Conservation (phyloP, 768 basidiomycete genomes). For the Russula earlei region DNA sequence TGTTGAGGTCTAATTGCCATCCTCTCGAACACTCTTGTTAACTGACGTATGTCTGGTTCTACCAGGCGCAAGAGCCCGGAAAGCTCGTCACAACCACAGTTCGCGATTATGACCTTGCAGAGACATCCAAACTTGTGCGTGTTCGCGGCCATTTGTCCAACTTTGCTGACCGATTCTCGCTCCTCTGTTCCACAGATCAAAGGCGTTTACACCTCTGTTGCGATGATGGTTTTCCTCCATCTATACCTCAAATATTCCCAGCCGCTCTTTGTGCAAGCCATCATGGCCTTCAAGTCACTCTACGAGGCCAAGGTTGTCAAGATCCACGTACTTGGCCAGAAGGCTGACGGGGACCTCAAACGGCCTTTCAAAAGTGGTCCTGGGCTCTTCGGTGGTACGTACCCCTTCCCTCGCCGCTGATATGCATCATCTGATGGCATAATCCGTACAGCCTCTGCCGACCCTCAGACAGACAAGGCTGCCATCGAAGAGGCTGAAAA, state of each 20-base stretch:
- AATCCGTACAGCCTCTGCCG: conserved; percentile 34
- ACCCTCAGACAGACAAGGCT: conserved; percentile 80
- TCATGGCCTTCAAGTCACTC: conserved; percentile 90
- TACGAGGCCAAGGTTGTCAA: conserved; percentile 80
- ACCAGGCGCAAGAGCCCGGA: conserved; percentile 53
- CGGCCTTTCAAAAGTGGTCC: conserved; percentile 74
- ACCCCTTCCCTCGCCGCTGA: background rate
- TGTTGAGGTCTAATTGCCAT: conserved; percentile 20
- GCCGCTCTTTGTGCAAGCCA: conserved; percentile 87
- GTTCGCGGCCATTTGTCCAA: conserved; percentile 27
- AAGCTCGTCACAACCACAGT: conserved; percentile 85
- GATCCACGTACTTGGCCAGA: conserved; percentile 72
- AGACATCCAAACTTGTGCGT: conserved; percentile 73
- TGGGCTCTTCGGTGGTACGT: conserved; percentile 64
- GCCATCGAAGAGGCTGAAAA: conserved; percentile 86
- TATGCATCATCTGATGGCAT: conserved; percentile 3
- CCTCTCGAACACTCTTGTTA: background rate
- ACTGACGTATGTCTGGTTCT: background rate
- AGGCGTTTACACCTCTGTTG: conserved; percentile 60
- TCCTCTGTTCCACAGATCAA: conserved; percentile 50
- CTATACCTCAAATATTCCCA: conserved; percentile 92
- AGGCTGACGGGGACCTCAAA: conserved; percentile 78
- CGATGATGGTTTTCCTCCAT: conserved; percentile 91
- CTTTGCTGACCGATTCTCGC: conserved; percentile 12
- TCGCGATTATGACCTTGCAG: conserved; percentile 85